These are phyloP conservation scores for Kodamaea leandrae DNA, from an alignment of 805 yeast species.

Conservation along the genomic window DNA sequence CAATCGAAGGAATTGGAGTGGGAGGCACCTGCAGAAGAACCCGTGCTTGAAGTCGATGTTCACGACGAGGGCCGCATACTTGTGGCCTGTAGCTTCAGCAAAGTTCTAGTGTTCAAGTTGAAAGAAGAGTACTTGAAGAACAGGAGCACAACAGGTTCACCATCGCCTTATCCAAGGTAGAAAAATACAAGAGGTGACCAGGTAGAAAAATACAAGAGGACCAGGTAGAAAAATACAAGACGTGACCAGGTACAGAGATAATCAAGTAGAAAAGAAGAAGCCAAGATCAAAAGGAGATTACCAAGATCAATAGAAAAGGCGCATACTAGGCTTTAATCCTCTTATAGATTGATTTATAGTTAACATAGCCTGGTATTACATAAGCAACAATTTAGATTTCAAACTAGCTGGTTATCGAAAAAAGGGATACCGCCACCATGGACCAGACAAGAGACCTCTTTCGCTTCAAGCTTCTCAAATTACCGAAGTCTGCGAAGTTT, in stretches of 20 bases:
- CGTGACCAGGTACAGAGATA: too few relatives aligned
- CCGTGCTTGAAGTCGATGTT: slow-evolving; percentile 44
- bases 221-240: too few relatives aligned
- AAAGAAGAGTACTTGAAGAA: slow-evolving; percentile 12
- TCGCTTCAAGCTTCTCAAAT: slow-evolving; percentile 56
- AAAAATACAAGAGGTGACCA: not conserved
- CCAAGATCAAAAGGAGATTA: too few relatives aligned
- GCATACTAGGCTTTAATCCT: too few relatives aligned
- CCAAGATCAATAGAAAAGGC: too few relatives aligned
- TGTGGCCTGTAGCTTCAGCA: slow-evolving; percentile 24
- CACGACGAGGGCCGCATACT: slow-evolving; percentile 36
- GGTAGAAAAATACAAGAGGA: not conserved
- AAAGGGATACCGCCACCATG: slow-evolving; percentile 19
- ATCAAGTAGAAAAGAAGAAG: too few relatives aligned
- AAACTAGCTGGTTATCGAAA: not conserved
- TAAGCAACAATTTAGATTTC: not conserved
- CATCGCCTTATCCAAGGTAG: not conserved
- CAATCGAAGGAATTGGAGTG: slow-evolving; percentile 52
- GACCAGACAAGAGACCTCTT: slow-evolving; percentile 54
- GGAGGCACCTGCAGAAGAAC: slow-evolving; percentile 20
- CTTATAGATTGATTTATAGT: too few relatives aligned
- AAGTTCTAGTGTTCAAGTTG: slow-evolving; percentile 21
- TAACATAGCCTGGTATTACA: too few relatives aligned
- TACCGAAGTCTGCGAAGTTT: slow-evolving; percentile 69
- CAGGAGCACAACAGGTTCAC: slow-evolving; percentile 3